phyloP scores from a whole-genome alignment of 2,329 filamentous ascomycete genomes.

The Aspergillus fumigatus region DNA sequence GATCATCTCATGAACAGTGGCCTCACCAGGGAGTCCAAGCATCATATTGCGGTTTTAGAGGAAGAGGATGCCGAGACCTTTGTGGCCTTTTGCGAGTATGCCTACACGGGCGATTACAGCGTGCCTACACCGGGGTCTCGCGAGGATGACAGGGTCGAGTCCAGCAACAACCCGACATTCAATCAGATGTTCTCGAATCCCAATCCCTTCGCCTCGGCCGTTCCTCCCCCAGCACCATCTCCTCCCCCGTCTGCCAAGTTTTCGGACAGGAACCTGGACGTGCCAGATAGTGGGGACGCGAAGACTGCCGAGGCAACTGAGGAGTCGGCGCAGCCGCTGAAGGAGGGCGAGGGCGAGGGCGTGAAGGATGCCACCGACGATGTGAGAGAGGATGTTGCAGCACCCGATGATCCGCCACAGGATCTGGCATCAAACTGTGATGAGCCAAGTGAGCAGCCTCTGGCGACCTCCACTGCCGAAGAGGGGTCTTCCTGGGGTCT shows the following conservation, averaged over 20 bases:
- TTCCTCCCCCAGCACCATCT: conserved; percentile 30
- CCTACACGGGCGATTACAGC: conserved; percentile 46
- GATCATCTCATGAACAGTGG: conserved; percentile 44
- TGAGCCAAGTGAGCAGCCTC: conserved; percentile 2
- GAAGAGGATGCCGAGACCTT: conserved; percentile 48
- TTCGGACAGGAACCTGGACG: not conserved
- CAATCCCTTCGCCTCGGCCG: conserved; percentile 21
- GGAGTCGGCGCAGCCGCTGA: not conserved
- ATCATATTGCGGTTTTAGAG: conserved; percentile 40
- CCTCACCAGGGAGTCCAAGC: conserved; percentile 42
- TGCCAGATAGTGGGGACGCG: conserved; percentile 1
- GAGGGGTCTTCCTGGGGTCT: conserved; percentile 1
- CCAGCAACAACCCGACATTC: conserved; percentile 13
- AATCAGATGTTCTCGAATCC: conserved; percentile 16
- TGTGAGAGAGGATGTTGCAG: not conserved
- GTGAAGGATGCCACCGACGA: not conserved
- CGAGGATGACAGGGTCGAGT: conserved; percentile 16
- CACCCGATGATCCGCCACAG: conserved; percentile 5
- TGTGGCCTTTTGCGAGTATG: conserved; percentile 46
- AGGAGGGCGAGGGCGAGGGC: not conserved
- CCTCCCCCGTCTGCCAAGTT: conserved; percentile 16
- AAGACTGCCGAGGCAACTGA: conserved; percentile 5
- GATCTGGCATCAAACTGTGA: not conserved
- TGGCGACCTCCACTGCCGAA: not conserved
- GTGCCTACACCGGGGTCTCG: conserved; percentile 26